These are phyloP conservation scores for Hymenoscyphus occultus DNA, from an alignment of 2,329 filamentous ascomycete genomes.

Conservation along the genomic window DNA sequence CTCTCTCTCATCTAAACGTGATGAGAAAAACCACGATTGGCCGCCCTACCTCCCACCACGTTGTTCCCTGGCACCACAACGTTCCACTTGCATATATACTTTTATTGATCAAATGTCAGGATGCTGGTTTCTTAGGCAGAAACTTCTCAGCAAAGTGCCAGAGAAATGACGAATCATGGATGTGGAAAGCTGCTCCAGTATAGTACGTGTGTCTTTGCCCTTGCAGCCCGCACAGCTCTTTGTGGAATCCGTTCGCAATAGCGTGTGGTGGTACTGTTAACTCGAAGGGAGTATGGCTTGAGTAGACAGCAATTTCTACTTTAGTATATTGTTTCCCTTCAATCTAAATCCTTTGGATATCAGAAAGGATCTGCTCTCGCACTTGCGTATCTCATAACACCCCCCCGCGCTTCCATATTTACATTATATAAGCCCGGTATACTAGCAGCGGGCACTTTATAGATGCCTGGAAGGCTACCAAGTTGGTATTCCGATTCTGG, in stretches of 20 bases:
- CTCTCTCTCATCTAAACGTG: conserved; percentile 1
- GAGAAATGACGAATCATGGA: conserved; percentile 34
- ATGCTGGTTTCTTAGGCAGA: conserved; percentile 21
- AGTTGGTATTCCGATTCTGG: conserved; percentile 32
- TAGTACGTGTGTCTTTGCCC: conserved; percentile 45
- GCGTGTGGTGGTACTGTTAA: conserved; percentile 33
- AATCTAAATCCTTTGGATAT: conserved; percentile 15
- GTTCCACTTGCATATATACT: conserved; percentile 5
- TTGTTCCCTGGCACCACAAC: conserved; percentile 12
- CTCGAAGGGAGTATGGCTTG: conserved; percentile 26
- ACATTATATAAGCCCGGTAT: conserved; percentile 19
- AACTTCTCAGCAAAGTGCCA: conserved; percentile 35
- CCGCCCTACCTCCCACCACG: conserved; percentile 14
- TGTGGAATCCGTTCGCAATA: conserved; percentile 43
- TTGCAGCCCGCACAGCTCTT: conserved; percentile 42
- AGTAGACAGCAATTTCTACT: conserved; percentile 17
- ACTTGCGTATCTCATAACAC: conserved; percentile 19
- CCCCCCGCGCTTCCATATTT: conserved; percentile 18
- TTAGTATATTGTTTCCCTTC: conserved; percentile 8
- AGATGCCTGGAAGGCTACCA: conserved; percentile 36
- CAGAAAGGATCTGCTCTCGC: conserved; percentile 18
- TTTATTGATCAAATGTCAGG: conserved; percentile 3
- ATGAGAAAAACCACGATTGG: conserved; percentile 12
- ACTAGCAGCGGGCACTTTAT: conserved; percentile 27
- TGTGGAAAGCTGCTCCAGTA: conserved; percentile 42